A percentile compares a stretch with the other conserved stretches of the same genome.
Evolutionary conservation across 2,329 filamentous ascomycete species (phyloP).

Genomic region (Aureobasidium melanogenum): DNA sequence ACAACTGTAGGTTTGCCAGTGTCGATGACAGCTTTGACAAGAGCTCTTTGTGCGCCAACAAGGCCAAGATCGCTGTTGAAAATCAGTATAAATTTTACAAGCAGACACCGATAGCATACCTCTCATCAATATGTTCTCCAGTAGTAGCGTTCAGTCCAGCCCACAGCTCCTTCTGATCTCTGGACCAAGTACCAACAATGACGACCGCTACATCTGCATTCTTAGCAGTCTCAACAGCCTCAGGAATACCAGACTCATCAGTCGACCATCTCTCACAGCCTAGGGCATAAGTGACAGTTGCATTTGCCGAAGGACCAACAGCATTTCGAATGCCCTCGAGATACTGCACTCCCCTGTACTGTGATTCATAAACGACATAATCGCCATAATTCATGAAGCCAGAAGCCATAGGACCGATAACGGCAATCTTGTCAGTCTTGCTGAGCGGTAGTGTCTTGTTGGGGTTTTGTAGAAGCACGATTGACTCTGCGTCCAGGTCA

Average conservation of each 20-base stretch:
- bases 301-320: constrained; percentile 37
- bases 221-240: constrained; percentile 56
- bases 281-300: constrained; percentile 56
- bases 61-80: constrained; percentile 52
- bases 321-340: constrained; percentile 58
- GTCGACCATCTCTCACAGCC: constrained; percentile 66
- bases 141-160: constrained; percentile 62
- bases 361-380: constrained; percentile 59
- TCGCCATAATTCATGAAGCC: constrained; percentile 67
- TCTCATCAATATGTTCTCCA: constrained; percentile 62
- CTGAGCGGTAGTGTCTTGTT: constrained; percentile 53
- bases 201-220: constrained; percentile 64
- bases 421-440: constrained; percentile 57
- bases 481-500: constrained; percentile 57
- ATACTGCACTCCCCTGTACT: constrained; percentile 59
- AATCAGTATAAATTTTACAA: constrained; percentile 64
- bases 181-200: constrained; percentile 65
- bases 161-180: constrained; percentile 66
- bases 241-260: constrained; percentile 57
- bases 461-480: constrained; percentile 67
- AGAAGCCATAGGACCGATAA: constrained; percentile 67
- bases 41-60: constrained; percentile 59
- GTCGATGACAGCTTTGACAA: constrained; percentile 58
- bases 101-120: constrained; percentile 56
- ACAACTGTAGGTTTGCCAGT: constrained; percentile 61